phyloP scores from a whole-genome alignment of 345 rosid species.

The Hibiscus tridactylites region DNA sequence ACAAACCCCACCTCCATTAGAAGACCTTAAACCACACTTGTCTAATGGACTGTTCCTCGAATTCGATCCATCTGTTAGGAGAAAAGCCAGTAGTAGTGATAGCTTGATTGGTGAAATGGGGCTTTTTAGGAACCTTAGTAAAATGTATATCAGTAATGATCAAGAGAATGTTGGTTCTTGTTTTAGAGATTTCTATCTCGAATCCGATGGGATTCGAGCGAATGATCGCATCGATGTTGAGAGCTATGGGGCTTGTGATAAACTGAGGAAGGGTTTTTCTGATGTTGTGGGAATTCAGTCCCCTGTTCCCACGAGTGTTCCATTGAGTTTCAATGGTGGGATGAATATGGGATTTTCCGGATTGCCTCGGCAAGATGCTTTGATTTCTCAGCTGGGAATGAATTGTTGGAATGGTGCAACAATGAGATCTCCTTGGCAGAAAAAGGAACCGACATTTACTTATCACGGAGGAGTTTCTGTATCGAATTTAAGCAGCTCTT shows the following conservation, averaged over 20 bases:
- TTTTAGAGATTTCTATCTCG: background rate
- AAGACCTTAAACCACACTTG: slow-evolving; percentile 7
- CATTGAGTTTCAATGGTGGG: slow-evolving; percentile 8
- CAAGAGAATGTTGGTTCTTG: slow-evolving; percentile 7
- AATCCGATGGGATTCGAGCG: slow-evolving; percentile 1
- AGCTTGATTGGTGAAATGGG: slow-evolving; percentile 17
- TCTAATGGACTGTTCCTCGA: background rate
- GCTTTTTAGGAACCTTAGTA: slow-evolving; percentile 13
- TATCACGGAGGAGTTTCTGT: background rate
- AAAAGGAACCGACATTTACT: background rate
- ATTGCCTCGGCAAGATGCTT: slow-evolving; percentile 2
- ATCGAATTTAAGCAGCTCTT: background rate
- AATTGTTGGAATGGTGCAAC: slow-evolving; percentile 5
- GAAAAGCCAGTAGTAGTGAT: slow-evolving; percentile 2
- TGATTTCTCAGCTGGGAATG: slow-evolving; percentile 9
- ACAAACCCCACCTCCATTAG: slow-evolving; percentile 26
- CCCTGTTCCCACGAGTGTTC: slow-evolving; percentile 1
- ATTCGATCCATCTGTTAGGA: slow-evolving; percentile 1
- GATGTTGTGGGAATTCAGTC: slow-evolving; percentile 14
- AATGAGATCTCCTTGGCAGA: slow-evolving; percentile 11
- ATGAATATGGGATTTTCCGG: slow-evolving; percentile 3
- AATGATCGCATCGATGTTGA: background rate
- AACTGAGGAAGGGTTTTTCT: slow-evolving; percentile 8
- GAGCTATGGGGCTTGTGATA: slow-evolving; percentile 4
- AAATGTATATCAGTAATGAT: slow-evolving; percentile 8